Evolutionary conservation across 2,329 filamentous ascomycete species (phyloP).

Genomic region (Aspergillus tubingensis): DNA sequence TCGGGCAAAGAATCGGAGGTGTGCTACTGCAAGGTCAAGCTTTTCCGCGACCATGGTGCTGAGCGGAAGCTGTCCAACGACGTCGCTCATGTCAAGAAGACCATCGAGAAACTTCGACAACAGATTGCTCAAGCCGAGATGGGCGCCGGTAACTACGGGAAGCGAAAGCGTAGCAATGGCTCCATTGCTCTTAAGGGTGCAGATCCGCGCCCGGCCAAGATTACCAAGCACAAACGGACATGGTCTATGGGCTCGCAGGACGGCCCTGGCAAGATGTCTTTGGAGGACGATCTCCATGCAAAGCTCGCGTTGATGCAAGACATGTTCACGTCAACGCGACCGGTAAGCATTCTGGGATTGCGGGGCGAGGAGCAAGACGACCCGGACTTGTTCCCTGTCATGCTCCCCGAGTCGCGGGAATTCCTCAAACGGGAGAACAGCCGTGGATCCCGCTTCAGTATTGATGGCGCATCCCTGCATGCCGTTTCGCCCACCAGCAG

Average conservation of each 20-base stretch:
- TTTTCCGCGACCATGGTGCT: constrained; percentile 93
- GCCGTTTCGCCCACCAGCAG: constrained; percentile 44
- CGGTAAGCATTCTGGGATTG: constrained; percentile 45
- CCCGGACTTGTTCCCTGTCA: constrained; percentile 47
- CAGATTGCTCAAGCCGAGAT: constrained; percentile 77
- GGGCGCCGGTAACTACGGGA: constrained; percentile 61
- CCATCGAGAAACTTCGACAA: constrained; percentile 93
- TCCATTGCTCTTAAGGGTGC: constrained; percentile 49
- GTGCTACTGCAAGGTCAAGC: constrained; percentile 94
- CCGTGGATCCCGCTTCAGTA: constrained; percentile 36
- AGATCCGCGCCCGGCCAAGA: constrained; percentile 71
- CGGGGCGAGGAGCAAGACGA: constrained; percentile 49
- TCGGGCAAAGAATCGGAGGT: constrained; percentile 62
- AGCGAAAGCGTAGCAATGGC: constrained; percentile 61
- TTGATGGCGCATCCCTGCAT: constrained; percentile 37
- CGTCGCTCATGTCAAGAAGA: constrained; percentile 91
- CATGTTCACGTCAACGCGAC: constrained; percentile 50
- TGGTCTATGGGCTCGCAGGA: constrained; percentile 85
- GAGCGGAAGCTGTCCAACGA: constrained; percentile 95
- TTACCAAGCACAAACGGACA: constrained; percentile 85
- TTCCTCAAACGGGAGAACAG: constrained; percentile 33
- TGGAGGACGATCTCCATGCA: constrained; percentile 49
- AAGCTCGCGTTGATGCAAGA: constrained; percentile 48
- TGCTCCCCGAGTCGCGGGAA: constrained; percentile 37
- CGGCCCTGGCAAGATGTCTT: constrained; percentile 44